These are phyloP conservation scores for Erythrophleum ivorense DNA, from an alignment of 331 rosid genomes.

Conservation along the genomic window DNA sequence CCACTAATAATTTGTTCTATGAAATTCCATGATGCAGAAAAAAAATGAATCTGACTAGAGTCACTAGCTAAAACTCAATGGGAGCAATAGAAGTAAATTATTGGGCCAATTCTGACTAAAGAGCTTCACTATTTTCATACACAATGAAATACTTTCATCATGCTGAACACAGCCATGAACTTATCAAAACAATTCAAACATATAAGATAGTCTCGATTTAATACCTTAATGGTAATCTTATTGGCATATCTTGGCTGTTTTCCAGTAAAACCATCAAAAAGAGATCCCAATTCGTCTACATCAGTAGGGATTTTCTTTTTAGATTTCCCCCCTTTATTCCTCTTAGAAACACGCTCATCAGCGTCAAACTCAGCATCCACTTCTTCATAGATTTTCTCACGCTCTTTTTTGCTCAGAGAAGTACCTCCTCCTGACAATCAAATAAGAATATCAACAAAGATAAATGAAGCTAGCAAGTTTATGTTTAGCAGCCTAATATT, in stretches of 20 bases:
- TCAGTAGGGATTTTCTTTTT: constrained; percentile 37
- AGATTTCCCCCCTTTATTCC: constrained; percentile 50
- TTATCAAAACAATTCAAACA: no score
- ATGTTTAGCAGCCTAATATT: no score
- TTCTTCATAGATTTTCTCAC: constrained; percentile 43
- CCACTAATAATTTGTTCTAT: no score
- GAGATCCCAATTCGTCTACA: constrained; percentile 69
- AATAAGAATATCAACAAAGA: neutral
- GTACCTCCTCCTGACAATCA: constrained; percentile 62
- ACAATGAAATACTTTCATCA: neutral
- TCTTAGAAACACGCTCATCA: constrained; percentile 49
- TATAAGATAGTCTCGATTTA: neutral
- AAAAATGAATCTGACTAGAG: no score
- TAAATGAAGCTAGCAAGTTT: no score
- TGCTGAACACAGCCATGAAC: neutral
- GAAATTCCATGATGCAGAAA: no score
- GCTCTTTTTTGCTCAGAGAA: constrained; percentile 49
- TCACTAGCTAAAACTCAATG: no score
- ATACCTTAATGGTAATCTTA: constrained; percentile 83
- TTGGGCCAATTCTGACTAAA: no score
- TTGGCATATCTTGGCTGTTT: constrained; percentile 75
- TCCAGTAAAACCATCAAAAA: constrained; percentile 65
- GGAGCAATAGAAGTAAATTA: no score
- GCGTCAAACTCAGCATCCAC: constrained; percentile 57
- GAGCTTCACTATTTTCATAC: no score